Base-by-base conservation (phyloP, 2,329 filamentous ascomycete species). In the Aspergillus jensenii region DNA sequence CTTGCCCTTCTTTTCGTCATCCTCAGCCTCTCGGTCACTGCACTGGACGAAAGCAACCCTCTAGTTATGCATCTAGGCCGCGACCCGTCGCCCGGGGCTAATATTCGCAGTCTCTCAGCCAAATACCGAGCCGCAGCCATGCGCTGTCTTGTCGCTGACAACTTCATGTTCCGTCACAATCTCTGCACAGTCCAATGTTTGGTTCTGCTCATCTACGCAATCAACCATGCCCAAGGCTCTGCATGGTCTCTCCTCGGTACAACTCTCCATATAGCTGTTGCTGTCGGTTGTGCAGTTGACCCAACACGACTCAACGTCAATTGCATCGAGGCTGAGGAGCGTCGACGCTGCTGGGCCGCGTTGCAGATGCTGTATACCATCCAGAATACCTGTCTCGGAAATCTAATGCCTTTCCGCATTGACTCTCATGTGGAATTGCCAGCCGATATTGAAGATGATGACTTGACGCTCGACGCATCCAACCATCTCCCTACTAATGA, bases 311-410 rank as follows among this genome's bases (percentile, higher is more conserved):
- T 72, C 15, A 59, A 62, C 3, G 46, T 74, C 14, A 52, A 49
- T 50, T 39, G 58, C 2, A 40, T 74, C 7, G 63, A 68, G 41
- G 60, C 56, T 11, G 67, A 71, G 58, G 64, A 72, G 57, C 52
- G 69, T 39, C 64, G 71, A 14, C 60, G 70, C 12, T 65, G 62
- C 47, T 73, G 68, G 71, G 65, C 67, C 1, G 69, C 58, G 1
- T 50, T 73, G n/a, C 68, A 68, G 66, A 71, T 72, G 66, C 62
- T 73, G 3, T 68, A 71, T 41, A 71, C 67, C 3, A 68, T 69
- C 37, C 70, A 73, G 39, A 70, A 69, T 53, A 67, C 70, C 8
- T 66, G 63, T n/a, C 58, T 71, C 31, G 65, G 68, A 4, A 70
- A 68, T 46, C 23, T 73, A 21, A 62, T 62, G 27, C 64, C 60